Conservation (phyloP, 2,329 filamentous ascomycete genomes). For the Arthrobotrys pseudoclavata region DNA sequence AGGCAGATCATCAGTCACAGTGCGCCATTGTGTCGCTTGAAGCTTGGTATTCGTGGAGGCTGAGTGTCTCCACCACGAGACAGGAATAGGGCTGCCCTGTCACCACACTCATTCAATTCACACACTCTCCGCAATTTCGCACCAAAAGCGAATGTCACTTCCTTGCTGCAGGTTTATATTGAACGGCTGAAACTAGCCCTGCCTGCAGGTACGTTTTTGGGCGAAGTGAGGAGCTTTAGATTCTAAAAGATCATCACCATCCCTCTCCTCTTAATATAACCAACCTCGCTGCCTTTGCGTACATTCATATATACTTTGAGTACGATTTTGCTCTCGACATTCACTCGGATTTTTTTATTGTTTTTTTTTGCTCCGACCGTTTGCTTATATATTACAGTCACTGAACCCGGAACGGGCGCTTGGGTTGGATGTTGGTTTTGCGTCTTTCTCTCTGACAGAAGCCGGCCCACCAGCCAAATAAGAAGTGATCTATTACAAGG, state of each 20-base stretch:
- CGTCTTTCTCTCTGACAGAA: slow-evolving; percentile 9
- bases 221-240: slow-evolving; percentile 45
- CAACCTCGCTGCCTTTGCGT: slow-evolving; percentile 11
- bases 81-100: slow-evolving; percentile 57
- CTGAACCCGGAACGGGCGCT: slow-evolving; percentile 33
- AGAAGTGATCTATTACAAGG: slow-evolving; percentile 34
- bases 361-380: background rate
- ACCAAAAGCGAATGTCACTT: slow-evolving; percentile 54
- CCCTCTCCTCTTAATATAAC: slow-evolving; percentile 41
- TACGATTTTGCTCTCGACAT: slow-evolving; percentile 12
- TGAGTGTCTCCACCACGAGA: slow-evolving; percentile 44
- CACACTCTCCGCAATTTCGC: slow-evolving; percentile 49
- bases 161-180: slow-evolving; percentile 44
- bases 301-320: background rate
- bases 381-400: slow-evolving; percentile 26
- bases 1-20: background rate
- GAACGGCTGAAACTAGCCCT: slow-evolving; percentile 53
- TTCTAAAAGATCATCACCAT: slow-evolving; percentile 37
- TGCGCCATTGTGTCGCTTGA: slow-evolving; percentile 59
- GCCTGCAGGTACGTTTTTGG: slow-evolving; percentile 57
- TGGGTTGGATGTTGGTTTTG: slow-evolving; percentile 31
- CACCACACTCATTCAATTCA: slow-evolving; percentile 36
- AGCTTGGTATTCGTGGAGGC: slow-evolving; percentile 57
- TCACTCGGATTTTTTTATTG: slow-evolving; percentile 3
- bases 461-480: slow-evolving; percentile 17